Evolutionary conservation across 1,284 basidiomycete genomes (phyloP).

Genomic region (Microbotryomycetes sp.): DNA sequence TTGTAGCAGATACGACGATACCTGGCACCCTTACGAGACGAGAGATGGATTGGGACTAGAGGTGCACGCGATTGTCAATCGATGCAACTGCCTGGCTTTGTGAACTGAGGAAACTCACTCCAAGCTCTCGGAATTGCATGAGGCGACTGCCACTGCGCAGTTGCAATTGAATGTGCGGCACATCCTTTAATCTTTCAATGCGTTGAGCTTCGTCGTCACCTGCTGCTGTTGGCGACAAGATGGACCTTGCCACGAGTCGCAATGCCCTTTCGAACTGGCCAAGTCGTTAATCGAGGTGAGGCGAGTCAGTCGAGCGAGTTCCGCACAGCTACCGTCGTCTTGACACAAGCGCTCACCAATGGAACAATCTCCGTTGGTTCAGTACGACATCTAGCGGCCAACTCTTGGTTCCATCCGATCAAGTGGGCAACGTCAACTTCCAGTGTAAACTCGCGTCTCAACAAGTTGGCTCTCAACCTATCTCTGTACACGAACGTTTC

Average conservation of each 20-base stretch:
- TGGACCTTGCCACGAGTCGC: constrained; percentile 68
- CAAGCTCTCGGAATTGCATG: constrained; percentile 86
- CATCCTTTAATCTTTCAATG: constrained; percentile 49
- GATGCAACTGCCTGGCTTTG: background rate
- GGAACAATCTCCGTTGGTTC: constrained; percentile 83
- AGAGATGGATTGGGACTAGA: constrained; percentile 78
- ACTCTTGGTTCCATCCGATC: constrained; percentile 83
- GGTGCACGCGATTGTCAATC: background rate
- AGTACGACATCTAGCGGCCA: constrained; percentile 85
- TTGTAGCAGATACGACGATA: constrained; percentile 95
- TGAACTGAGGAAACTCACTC: constrained; percentile 44
- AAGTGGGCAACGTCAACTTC: constrained; percentile 90
- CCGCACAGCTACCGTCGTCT: background rate
- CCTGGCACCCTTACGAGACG: constrained; percentile 94
- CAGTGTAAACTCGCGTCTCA: constrained; percentile 83
- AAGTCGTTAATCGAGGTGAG: background rate
- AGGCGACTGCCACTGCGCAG: constrained; percentile 83
- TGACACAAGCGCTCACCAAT: constrained; percentile 50
- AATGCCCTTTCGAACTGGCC: constrained; percentile 85
- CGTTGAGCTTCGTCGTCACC: constrained; percentile 35
- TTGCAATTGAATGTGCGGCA: constrained; percentile 83
- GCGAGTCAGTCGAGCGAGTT: constrained; percentile 1
- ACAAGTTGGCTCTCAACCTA: constrained; percentile 77
- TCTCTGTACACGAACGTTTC: constrained; percentile 54
- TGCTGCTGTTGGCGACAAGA: constrained; percentile 50